Evolutionary conservation across 192 early-diverging fungal genomes (phyloP), one percentile per base, ranked within the genome.

Genomic region (Gamsiella multidivaricata): DNA sequence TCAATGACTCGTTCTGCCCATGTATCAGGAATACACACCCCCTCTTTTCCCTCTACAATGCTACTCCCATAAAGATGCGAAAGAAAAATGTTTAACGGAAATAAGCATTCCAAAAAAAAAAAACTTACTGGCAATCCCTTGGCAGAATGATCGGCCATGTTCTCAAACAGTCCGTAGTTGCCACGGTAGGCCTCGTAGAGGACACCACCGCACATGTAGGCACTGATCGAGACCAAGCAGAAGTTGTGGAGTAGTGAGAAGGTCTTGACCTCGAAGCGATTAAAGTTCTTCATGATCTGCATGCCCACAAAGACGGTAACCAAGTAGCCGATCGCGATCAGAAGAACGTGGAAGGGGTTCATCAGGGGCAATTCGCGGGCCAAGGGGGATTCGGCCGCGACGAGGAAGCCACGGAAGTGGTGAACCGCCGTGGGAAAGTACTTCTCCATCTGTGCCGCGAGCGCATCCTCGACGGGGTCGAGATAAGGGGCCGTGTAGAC

Each of bases 341-440:
- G 25, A 8, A 81, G 22, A 10, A 85, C 89, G 64, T 89, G 86
- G 74, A 90, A 85, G 15, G 84, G 86, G 74, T 90, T 86, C 89
- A 89, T 89, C 41, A 90, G 65, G 10, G 89, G 89, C 54, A 90
- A 78, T n/a, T 81, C 41, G 9, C 26, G 29, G 2, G 60, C 47
- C 22, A 84, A 53, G 12, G 82, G 82, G 0, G 80, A 82, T 42
- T 78, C 64, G 43, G 65, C 70, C 9, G 64, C 54, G 23, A 31
- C 47, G 20, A 84, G 52, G 61, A 79, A 81, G 6, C 60, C 53
- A 11, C 54, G 57, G 18, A 68, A 34, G 34, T 80, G 53, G 39
- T 80, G 61, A 28, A 57, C 62, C 3, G 60, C 22, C 10, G 68
- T 54, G 23, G 82, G 82, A 25, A 68, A 33, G 61, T 51, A 47